phyloP scores from a whole-genome alignment of 495 filamentous ascomycete genomes.

The Tuber microsphaerosporum region DNA sequence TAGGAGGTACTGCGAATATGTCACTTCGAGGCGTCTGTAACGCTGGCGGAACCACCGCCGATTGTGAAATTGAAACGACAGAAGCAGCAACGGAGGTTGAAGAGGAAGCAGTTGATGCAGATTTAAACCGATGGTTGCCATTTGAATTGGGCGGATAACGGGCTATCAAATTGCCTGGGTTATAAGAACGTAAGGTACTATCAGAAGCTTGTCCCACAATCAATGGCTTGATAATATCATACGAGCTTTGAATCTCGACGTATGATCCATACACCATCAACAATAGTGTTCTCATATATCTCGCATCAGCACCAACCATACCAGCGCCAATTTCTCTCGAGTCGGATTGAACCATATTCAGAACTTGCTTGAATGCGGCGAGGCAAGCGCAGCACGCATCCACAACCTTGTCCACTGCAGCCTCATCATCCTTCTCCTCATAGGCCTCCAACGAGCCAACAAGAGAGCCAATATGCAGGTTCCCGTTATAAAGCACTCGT shows the following conservation, averaged over 20 bases:
- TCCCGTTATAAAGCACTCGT: slow-evolving; percentile 37
- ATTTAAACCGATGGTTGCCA: slow-evolving; percentile 22
- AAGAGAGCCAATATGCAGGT: slow-evolving; percentile 36
- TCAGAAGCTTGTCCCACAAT: slow-evolving; percentile 15
- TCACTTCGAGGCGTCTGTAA: slow-evolving; percentile 27
- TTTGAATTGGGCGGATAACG: slow-evolving; percentile 17
- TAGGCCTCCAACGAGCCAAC: slow-evolving; percentile 37
- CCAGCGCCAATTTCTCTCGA: slow-evolving; percentile 64
- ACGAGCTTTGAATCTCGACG: slow-evolving; percentile 56
- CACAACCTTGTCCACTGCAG: slow-evolving; percentile 53
- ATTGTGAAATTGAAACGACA: slow-evolving; percentile 17
- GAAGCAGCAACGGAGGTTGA: slow-evolving; percentile 23
- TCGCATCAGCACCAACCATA: slow-evolving; percentile 52
- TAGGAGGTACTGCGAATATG: slow-evolving; percentile 28
- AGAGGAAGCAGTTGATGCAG: slow-evolving; percentile 23
- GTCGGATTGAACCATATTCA: slow-evolving; percentile 60
- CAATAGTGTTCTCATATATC: slow-evolving; percentile 73
- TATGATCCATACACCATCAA: slow-evolving; percentile 73
- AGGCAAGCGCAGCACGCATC: slow-evolving; percentile 63
- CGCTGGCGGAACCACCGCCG: slow-evolving; percentile 16
- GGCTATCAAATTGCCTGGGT: slow-evolving; percentile 9
- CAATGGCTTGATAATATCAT: slow-evolving; percentile 36
- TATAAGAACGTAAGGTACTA: slow-evolving; percentile 8
- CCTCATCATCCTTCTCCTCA: slow-evolving; percentile 39
- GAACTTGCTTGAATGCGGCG: slow-evolving; percentile 67